Percentiles rank a stretch among this genome's conserved stretches.
phyloP scores from a whole-genome alignment of 2,329 filamentous ascomycete genomes.

The Aspergillus uvarum region DNA sequence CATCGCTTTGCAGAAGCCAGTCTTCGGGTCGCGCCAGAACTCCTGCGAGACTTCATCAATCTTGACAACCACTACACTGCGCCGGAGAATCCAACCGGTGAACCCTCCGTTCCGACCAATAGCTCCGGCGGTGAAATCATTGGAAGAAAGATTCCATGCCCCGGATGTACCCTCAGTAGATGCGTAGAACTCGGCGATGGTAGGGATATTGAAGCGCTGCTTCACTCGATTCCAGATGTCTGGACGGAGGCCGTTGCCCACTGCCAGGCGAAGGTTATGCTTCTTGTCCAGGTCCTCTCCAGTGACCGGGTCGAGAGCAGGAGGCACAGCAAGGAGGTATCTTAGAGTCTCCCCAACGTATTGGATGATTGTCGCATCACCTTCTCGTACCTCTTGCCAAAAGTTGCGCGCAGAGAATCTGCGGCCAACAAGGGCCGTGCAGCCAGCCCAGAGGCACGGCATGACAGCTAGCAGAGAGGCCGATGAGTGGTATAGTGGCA shows the following conservation, averaged over 20 bases:
- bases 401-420: slow-evolving; percentile 77
- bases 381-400: slow-evolving; percentile 72
- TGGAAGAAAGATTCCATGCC: slow-evolving; percentile 71
- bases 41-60: slow-evolving; percentile 70
- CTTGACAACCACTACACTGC: slow-evolving; percentile 59
- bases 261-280: slow-evolving; percentile 71
- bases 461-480: slow-evolving; percentile 69
- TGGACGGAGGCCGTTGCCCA: slow-evolving; percentile 81
- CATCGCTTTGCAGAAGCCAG: slow-evolving; percentile 65
- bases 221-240: slow-evolving; percentile 86
- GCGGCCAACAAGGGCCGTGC: slow-evolving; percentile 69
- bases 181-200: slow-evolving; percentile 78
- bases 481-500: slow-evolving; percentile 87
- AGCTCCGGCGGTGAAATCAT: slow-evolving; percentile 72
- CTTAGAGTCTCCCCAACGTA: slow-evolving; percentile 87
- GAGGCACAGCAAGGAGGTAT: slow-evolving; percentile 69
- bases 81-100: slow-evolving; percentile 55
- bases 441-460: slow-evolving; percentile 59
- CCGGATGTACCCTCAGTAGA: slow-evolving; percentile 70
- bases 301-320: slow-evolving; percentile 62
- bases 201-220: slow-evolving; percentile 71
- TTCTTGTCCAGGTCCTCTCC: slow-evolving; percentile 69
- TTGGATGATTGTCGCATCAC: slow-evolving; percentile 72
- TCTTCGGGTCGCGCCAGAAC: slow-evolving; percentile 66
- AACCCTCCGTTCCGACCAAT: slow-evolving; percentile 72